Base-by-base conservation (phyloP, 2,329 filamentous ascomycete species). In the Stachybotrys elegans region DNA sequence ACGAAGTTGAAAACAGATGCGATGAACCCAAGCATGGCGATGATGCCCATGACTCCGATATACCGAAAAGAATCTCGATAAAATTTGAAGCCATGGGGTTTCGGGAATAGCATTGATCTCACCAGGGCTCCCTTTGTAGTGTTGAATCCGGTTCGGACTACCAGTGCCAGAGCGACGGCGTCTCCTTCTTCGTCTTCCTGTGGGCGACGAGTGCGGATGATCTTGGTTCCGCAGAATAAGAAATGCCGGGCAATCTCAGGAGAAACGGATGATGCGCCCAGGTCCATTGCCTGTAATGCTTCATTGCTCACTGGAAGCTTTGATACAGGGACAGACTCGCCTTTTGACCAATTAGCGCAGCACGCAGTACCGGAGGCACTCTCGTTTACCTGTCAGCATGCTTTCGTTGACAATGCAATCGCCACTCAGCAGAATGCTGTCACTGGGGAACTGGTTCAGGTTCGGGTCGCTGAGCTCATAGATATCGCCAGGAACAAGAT, bases 351-450 rank as follows among this genome's bases (percentile, higher is more conserved):
- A 20, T 55, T 43, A 57, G 46, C 12, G 8, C 13, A 9, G 19
- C 20, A 13, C 29, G 6, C 11, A 19, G 50, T 59, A 51, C 59
- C 76, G 14, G 11, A 38, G 13, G 21, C n/a, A n/a, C n/a, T n/a
- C 6, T 34, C n/a, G n/a, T 53, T 43, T 53, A 66, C 66, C 66
- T 31, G 93, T 98, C 27, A 98, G 79, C 93, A 98, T 98, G 68
- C 93, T 97, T 67, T 98, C 93, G 58, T 98, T 98, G 52, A 98
- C 91, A 50, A 98, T 97, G 58, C 91, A 96, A 66, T 98, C 94
- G 32, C 93, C 94, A 42, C 88, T 88, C 1, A 98, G 75, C 6
- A 98, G 70, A 25, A 98, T 71, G 62, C 92, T 95, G 63, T 98
- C 93, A 57, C 88, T 93, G 1, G 93, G 93, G 49, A 97, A 86